A percentile compares a stretch with the other conserved stretches of the same genome.
These are phyloP conservation scores for Bacterosira constricta DNA, from an alignment of 108 stramenopile genomes.

Conservation along the genomic window DNA sequence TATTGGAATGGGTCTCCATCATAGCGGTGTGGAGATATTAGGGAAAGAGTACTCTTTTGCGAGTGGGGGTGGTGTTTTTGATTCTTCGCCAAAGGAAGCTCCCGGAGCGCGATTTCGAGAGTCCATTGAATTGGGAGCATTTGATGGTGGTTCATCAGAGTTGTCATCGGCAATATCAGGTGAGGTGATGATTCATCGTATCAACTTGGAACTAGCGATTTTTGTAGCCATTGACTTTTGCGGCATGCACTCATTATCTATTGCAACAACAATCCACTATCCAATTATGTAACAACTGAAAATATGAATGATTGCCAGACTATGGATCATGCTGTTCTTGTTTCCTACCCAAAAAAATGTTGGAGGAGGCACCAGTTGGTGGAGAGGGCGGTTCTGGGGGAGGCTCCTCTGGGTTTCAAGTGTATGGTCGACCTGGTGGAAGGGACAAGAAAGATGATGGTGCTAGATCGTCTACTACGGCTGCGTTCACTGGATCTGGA, in stretches of 20 bases:
- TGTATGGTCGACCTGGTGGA: slow-evolving; percentile 52
- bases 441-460: slow-evolving; percentile 42
- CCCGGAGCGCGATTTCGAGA: slow-evolving; percentile 65
- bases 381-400: slow-evolving; percentile 27
- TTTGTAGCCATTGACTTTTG: background rate
- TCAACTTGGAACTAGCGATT: background rate
- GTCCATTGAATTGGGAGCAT: slow-evolving; percentile 76
- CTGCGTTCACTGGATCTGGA: slow-evolving; percentile 62
- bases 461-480: slow-evolving; percentile 14
- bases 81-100: slow-evolving; percentile 62
- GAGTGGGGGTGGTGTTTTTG: slow-evolving; percentile 81
- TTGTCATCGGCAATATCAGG: slow-evolving; percentile 67
- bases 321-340: slow-evolving; percentile 83
- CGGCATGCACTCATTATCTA: background rate
- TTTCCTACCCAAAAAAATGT: slow-evolving; percentile 74
- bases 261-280: background rate
- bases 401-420: slow-evolving; percentile 30
- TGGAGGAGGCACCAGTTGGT: slow-evolving; percentile 84
- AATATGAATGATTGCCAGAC: slow-evolving; percentile 18
- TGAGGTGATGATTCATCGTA: background rate
- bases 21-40: slow-evolving; percentile 85
- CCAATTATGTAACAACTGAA: background rate
- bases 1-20: slow-evolving; percentile 87
- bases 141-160: slow-evolving; percentile 76
- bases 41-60: slow-evolving; percentile 86